phyloP scores from a whole-genome alignment of 2,329 filamentous ascomycete species.

The Fusarium luffae region DNA sequence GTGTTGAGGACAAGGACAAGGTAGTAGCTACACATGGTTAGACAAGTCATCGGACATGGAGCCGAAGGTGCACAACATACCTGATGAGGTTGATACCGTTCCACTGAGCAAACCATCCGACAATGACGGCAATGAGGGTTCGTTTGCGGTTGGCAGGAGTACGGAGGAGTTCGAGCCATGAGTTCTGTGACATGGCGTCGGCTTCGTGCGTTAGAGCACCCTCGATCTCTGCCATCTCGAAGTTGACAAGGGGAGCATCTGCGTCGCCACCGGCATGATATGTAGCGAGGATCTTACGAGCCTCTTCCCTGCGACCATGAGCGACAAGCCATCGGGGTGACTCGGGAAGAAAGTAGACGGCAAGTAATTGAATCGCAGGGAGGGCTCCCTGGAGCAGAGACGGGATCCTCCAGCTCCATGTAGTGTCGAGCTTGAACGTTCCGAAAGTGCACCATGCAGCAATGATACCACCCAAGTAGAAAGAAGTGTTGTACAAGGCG shows the following conservation, averaged over 20 bases:
- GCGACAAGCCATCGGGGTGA: slow-evolving; percentile 49
- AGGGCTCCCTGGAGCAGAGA: slow-evolving; percentile 42
- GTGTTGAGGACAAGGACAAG: slow-evolving; percentile 53
- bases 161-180: slow-evolving; percentile 52
- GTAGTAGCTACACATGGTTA: slow-evolving; percentile 46
- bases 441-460: slow-evolving; percentile 47
- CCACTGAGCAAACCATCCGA: slow-evolving; percentile 39
- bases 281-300: slow-evolving; percentile 52
- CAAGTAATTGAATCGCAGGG: slow-evolving; percentile 40
- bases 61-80: background rate
- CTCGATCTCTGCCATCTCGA: slow-evolving; percentile 57
- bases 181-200: slow-evolving; percentile 50
- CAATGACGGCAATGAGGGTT: slow-evolving; percentile 36
- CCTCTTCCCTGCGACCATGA: slow-evolving; percentile 49
- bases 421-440: slow-evolving; percentile 38
- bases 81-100: slow-evolving; percentile 39
- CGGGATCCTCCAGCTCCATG: slow-evolving; percentile 46
- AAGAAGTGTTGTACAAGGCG: slow-evolving; percentile 50
- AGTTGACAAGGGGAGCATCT: slow-evolving; percentile 53
- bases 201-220: slow-evolving; percentile 49
- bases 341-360: slow-evolving; percentile 45
- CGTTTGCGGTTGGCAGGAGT: slow-evolving; percentile 50
- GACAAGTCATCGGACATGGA: background rate
- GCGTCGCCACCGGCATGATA: slow-evolving; percentile 57
- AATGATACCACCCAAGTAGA: slow-evolving; percentile 47